Evolutionary conservation across 1,139 yeast genomes (phyloP), one percentile per base, ranked within the genome.

Genomic region (Candida neerlandica): DNA sequence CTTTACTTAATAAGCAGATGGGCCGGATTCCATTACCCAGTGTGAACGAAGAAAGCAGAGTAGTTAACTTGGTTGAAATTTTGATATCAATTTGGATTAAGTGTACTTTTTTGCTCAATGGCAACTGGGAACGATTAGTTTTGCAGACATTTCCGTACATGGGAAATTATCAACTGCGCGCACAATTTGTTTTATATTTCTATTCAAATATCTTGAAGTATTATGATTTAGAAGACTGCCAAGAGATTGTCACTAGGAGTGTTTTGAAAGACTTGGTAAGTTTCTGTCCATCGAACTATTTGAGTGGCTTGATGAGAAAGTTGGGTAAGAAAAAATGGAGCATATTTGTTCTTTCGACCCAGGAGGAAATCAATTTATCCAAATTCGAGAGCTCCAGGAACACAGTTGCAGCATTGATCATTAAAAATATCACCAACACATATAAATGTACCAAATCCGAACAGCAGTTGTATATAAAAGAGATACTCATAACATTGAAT

Each of bases 81-180:
- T 55, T 62, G 16, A 55, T 74, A 16, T 58, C 59, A 16, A 51
- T 67, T 1, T 75, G 80, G 79, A 57, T 70, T 4, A 48, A 52
- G 18, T 49, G 61, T 16, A 54, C 62, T 4, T 53, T 55, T n/a
- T 18, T 62, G 6, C 46, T 61, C 2, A 52, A 60, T 27, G 58
- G 59, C 2, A 71, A 68, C 51, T 75, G 80, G 80, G 72, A 71
- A 46, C 62, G 61, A 41, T 54, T 75, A 27, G 60, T 73, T 18
- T 62, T 72, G 30, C 80, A 75, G 50, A 67, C 65, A 29, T 75
- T 62, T 51, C 76, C 78, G 1, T 77, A 73, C 49, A 58, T 72
- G 42, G 81, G 81, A 3, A 73, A 73, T 52, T 51, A 63, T 0
- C 59, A 61, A 21, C 75, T 71, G 74, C 59, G 80, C 54, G 69